These are phyloP conservation scores for Niveomyces coronatus DNA, from an alignment of 2,329 filamentous ascomycete genomes.

Conservation along the genomic window DNA sequence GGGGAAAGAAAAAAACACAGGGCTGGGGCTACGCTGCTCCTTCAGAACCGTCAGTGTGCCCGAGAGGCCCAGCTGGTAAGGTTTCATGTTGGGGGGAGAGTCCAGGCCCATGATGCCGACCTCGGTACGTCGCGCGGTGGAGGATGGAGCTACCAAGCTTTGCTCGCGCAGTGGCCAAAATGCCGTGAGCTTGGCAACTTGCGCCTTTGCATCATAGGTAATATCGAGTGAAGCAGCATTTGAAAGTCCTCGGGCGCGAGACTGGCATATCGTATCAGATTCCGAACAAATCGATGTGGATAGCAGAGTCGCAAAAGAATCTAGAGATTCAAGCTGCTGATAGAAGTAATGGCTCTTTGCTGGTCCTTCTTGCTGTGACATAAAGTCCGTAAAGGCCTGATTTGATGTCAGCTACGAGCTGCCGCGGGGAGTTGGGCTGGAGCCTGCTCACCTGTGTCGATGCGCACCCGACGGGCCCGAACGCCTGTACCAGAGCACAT, in stretches of 20 bases:
- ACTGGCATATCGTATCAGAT: conserved; percentile 37
- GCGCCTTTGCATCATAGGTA: conserved; percentile 60
- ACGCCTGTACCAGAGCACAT: conserved; percentile 47
- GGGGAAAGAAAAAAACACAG: conserved; percentile 75
- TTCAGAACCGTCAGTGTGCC: conserved; percentile 73
- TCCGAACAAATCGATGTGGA: conserved; percentile 40
- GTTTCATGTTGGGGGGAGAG: conserved; percentile 44
- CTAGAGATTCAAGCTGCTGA: conserved; percentile 48
- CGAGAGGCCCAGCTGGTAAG: conserved; percentile 66
- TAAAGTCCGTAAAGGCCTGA: conserved; percentile 53
- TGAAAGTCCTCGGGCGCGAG: conserved; percentile 31
- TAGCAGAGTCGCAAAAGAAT: conserved; percentile 43
- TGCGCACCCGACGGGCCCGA: conserved; percentile 48
- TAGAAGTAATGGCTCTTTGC: conserved; percentile 60
- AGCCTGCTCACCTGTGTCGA: conserved; percentile 18
- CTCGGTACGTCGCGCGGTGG: conserved; percentile 52
- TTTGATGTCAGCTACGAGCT: conserved; percentile 19
- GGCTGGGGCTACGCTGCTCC: conserved; percentile 59
- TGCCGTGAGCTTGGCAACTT: conserved; percentile 53
- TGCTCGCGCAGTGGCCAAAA: conserved; percentile 46
- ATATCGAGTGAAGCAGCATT: conserved; percentile 61
- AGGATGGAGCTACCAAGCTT: conserved; percentile 29
- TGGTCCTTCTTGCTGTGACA: conserved; percentile 1
- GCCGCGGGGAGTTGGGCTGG: background rate
- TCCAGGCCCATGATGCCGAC: conserved; percentile 68